Base-by-base conservation (phyloP, 164 flowering plant species). In the Annona squamosa region DNA sequence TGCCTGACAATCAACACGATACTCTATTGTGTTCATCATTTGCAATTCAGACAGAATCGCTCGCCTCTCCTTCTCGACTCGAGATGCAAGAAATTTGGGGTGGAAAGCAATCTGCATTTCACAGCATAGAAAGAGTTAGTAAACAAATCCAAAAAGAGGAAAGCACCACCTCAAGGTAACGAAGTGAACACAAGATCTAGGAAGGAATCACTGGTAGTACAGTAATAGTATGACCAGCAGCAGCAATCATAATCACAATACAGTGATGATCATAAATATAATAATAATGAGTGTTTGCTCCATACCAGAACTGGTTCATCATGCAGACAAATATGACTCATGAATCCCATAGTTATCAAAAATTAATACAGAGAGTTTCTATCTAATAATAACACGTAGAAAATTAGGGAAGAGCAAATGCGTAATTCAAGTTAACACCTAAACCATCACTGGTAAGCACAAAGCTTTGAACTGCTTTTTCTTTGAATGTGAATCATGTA, bases 11-110 rank as follows among this genome's bases (percentile, higher is more conserved):
- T 96, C 99, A 71, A 96, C 98, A 74, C 99, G 98, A 73, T 96
- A 96, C 72, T 96, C 99, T 69, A 96, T 96, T 42, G 99, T 93
- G 73, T 96, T 96, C 99, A 96, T 96, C 99, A 96, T 96, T 81
- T 96, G 99, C 63, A 96, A 78, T 76, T 96, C 99, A 74, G 99
- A 96, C n/a, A 96, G 89, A 73, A 96, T 96, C 45, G 99, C 99
- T 18, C 96, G 83, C 74, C 99, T 84, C 84, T 96, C 99, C 82
- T 96, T 96, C 77, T 96, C 98, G 76, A 96, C 91, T 64, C 99
- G 87, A 73, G 97, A 91, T 77, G 93, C 73, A 70, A 96, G 94
- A 79, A 96, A 96, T 64, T 92, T 91, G 7, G 99, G 99, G 77
- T 91, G 88, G 80, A 96, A 96, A 77, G 97, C 97, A 65, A 96